Percentiles rank a stretch among this genome's conserved stretches.
Conservation (phyloP, 1,284 basidiomycete genomes). For the Cutaneotrichosporon sp. region DNA sequence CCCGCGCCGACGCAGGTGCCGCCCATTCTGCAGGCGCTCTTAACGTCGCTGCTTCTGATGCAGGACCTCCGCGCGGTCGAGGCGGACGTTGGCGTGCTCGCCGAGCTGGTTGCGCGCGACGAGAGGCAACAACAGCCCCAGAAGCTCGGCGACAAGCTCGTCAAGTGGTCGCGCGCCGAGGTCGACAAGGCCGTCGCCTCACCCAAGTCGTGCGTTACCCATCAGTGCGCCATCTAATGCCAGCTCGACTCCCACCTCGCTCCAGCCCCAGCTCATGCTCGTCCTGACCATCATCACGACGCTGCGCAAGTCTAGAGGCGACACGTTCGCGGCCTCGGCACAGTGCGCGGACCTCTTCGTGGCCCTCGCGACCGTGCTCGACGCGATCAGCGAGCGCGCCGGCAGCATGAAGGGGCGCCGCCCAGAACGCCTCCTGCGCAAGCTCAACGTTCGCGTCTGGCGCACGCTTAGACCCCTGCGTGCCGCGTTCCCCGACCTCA, state of each 20-base stretch:
- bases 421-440: conserved; percentile 32
- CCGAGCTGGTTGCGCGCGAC: conserved; percentile 40
- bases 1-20: conserved; percentile 14
- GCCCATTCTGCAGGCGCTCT: conserved; percentile 16
- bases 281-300: conserved; percentile 37
- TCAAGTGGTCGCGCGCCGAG: conserved; percentile 44
- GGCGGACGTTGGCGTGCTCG: conserved; percentile 34
- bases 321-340: conserved; percentile 29
- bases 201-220: conserved; percentile 16
- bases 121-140: conserved; percentile 29
- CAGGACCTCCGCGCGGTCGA: conserved; percentile 35
- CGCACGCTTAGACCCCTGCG: conserved; percentile 39
- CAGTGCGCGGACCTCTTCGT: conserved; percentile 41
- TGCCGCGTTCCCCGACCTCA: conserved; percentile 32
- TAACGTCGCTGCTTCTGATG: conserved; percentile 32
- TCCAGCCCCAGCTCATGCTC: conserved; percentile 42
- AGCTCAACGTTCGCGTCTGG: conserved; percentile 43
- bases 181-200: conserved; percentile 37
- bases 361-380: conserved; percentile 41
- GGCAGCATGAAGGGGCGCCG: conserved; percentile 2
- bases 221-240: background rate
- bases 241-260: conserved; percentile 32
- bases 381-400: conserved; percentile 36
- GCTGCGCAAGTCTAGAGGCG: conserved; percentile 30
- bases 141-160: conserved; percentile 50